A percentile compares a stretch with the other conserved stretches of the same genome.
These are phyloP conservation scores for Aspergillus aculeatinus DNA, from an alignment of 2,329 filamentous ascomycete genomes.

Conservation along the genomic window DNA sequence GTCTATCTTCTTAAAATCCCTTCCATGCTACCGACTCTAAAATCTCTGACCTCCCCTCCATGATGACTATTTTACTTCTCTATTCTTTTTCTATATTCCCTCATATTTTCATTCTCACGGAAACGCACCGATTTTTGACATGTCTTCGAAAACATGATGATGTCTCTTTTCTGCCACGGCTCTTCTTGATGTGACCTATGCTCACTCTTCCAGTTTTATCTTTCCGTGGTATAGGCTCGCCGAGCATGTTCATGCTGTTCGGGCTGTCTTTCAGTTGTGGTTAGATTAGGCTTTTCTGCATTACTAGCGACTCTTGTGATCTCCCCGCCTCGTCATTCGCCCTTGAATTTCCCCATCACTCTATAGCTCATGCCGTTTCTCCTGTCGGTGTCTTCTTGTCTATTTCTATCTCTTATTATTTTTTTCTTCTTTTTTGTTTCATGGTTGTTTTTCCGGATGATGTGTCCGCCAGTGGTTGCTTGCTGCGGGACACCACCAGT, in stretches of 20 bases:
- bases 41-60: conserved; percentile 15
- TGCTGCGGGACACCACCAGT: neutral
- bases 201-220: neutral
- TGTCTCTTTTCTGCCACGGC: conserved; percentile 8
- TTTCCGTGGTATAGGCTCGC: conserved; percentile 12
- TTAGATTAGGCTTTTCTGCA: conserved; percentile 29
- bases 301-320: conserved; percentile 24
- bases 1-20: conserved; percentile 15
- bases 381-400: conserved; percentile 6
- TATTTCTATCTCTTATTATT: conserved; percentile 8
- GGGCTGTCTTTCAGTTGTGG: conserved; percentile 16
- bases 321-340: conserved; percentile 12
- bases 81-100: neutral
- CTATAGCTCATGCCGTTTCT: conserved; percentile 1
- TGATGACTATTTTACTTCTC: conserved; percentile 6
- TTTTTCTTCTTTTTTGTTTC: conserved; percentile 13
- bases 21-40: conserved; percentile 14
- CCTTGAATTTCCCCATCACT: conserved; percentile 6
- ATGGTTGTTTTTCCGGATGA: neutral
- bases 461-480: neutral
- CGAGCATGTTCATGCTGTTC: conserved; percentile 9
- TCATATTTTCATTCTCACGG: conserved; percentile 7
- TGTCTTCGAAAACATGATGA: conserved; percentile 26
- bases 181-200: conserved; percentile 1
- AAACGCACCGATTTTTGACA: neutral